Evolutionary conservation across 1,284 basidiomycete genomes (phyloP).

Genomic region (Ustilago nuda): DNA sequence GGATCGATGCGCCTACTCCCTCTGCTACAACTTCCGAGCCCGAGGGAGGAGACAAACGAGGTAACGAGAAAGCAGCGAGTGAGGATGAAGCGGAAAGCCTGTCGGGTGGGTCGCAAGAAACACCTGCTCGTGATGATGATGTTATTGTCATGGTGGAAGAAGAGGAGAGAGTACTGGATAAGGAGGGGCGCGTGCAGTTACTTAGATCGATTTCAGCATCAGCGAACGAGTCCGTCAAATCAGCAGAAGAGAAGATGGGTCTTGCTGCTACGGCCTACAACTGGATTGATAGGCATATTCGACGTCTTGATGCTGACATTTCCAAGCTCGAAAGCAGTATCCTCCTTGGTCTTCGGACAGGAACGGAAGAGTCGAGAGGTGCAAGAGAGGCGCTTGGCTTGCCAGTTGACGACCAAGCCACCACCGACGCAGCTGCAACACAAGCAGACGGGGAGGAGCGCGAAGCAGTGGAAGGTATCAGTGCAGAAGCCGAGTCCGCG

Average conservation of each 20-base stretch:
- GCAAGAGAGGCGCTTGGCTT: slow-evolving; percentile 52
- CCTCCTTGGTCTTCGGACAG: slow-evolving; percentile 54
- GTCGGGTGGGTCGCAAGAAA: slow-evolving; percentile 27
- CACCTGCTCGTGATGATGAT: neutral
- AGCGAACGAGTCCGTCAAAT: slow-evolving; percentile 57
- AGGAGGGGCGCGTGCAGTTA: slow-evolving; percentile 16
- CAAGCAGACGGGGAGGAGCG: slow-evolving; percentile 13
- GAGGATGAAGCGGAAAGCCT: slow-evolving; percentile 45
- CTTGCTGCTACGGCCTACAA: slow-evolving; percentile 72
- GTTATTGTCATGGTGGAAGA: neutral
- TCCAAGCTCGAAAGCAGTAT: slow-evolving; percentile 60
- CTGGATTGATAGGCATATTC: slow-evolving; percentile 72
- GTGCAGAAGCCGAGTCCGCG: slow-evolving; percentile 38
- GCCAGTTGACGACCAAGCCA: slow-evolving; percentile 12
- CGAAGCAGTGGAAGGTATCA: slow-evolving; percentile 2
- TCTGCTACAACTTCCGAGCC: neutral
- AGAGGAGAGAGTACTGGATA: slow-evolving; percentile 2
- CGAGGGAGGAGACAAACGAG: neutral
- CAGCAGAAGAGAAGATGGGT: slow-evolving; percentile 72
- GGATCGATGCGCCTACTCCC: slow-evolving; percentile 4
- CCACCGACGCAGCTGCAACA: neutral
- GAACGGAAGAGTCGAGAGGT: slow-evolving; percentile 52
- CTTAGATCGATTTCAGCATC: slow-evolving; percentile 35
- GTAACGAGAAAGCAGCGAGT: slow-evolving; percentile 2
- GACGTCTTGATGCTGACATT: slow-evolving; percentile 72